Evolutionary conservation across 2,329 filamentous ascomycete species (phyloP).

Genomic region (Alternaria metachromatica): DNA sequence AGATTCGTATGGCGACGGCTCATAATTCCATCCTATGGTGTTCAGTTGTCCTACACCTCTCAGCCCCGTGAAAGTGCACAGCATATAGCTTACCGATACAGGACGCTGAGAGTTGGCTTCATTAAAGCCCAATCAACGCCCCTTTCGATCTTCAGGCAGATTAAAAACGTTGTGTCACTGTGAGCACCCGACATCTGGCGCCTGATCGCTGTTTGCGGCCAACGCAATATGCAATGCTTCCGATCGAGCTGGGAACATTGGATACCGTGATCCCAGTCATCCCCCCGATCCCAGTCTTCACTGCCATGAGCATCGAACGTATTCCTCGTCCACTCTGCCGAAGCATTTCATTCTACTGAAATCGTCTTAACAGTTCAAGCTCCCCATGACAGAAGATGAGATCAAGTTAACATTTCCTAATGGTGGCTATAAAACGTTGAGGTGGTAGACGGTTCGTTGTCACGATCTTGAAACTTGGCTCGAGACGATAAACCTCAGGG

Average conservation of each 20-base stretch:
- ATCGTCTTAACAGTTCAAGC: too few species aligned
- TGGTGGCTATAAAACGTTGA: too few species aligned
- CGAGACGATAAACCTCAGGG: too few species aligned
- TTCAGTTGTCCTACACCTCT: background rate
- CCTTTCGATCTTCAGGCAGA: background rate
- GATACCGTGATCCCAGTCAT: background rate
- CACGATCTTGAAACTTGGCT: too few species aligned
- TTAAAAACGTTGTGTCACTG: background rate
- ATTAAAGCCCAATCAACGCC: background rate
- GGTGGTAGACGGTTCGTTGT: too few species aligned
- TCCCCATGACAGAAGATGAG: too few species aligned
- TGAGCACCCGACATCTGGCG: background rate
- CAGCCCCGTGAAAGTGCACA: background rate
- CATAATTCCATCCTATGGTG: background rate
- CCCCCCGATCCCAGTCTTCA: background rate
- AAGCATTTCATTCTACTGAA: background rate
- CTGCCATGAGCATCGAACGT: background rate
- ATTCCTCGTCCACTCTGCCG: background rate
- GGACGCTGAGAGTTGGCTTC: background rate
- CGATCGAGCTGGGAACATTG: background rate
- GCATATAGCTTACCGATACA: background rate
- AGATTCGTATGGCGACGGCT: background rate
- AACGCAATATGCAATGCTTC: background rate
- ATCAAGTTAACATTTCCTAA: too few species aligned
- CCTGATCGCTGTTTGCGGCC: background rate